Conservation (phyloP, 2,329 filamentous ascomycete genomes). For the Hymenoscyphus albidus region DNA sequence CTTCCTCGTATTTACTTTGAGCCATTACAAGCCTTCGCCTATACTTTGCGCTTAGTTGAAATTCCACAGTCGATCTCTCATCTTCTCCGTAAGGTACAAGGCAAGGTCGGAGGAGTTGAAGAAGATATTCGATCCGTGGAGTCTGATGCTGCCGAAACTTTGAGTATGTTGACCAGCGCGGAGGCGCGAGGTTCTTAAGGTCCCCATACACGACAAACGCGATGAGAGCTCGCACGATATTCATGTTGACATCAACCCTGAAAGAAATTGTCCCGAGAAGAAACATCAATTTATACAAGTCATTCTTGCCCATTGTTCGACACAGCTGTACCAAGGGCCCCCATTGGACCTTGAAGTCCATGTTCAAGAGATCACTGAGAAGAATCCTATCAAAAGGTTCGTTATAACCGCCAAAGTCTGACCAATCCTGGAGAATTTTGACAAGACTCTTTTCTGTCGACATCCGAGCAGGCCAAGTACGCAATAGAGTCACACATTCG, state of each 20-base stretch:
- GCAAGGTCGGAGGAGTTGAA: constrained; percentile 35
- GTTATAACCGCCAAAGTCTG: constrained; percentile 39
- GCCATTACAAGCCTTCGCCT: constrained; percentile 24
- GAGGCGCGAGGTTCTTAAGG: constrained; percentile 39
- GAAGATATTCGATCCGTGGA: constrained; percentile 35
- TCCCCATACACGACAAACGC: constrained; percentile 42
- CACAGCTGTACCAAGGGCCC: constrained; percentile 42
- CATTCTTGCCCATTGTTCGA: constrained; percentile 23
- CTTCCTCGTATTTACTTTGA: constrained; percentile 32
- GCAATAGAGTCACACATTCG: constrained; percentile 31
- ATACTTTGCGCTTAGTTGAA: constrained; percentile 14
- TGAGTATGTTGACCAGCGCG: constrained; percentile 35
- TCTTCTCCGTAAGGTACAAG: constrained; percentile 31
- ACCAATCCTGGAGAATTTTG: constrained; percentile 33
- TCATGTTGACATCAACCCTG: constrained; percentile 37
- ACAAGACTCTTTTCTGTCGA: constrained; percentile 28
- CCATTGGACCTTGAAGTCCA: constrained; percentile 39
- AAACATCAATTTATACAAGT: constrained; percentile 43
- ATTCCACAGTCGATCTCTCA: constrained; percentile 15
- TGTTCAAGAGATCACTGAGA: constrained; percentile 40
- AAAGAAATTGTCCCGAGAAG: constrained; percentile 45
- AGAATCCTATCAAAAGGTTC: constrained; percentile 31
- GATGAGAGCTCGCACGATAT: constrained; percentile 41
- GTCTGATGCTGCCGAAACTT: constrained; percentile 37
- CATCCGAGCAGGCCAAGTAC: constrained; percentile 25